A percentile compares a stretch with the other conserved stretches of the same genome.
phyloP scores from a whole-genome alignment of 345 rosid genomes.

The Sonneratia alba region DNA sequence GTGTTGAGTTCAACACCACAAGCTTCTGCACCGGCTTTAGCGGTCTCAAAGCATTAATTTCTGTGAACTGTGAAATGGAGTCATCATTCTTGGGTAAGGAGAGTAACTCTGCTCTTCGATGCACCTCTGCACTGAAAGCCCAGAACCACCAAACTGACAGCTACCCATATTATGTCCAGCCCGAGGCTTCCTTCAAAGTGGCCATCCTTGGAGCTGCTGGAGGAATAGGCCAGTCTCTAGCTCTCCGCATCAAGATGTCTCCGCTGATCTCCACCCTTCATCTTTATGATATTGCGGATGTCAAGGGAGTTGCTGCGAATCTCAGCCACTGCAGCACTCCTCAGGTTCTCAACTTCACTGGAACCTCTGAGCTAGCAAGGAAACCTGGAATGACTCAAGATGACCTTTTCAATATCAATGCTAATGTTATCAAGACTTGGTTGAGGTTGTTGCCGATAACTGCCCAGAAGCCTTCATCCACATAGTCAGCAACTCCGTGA shows the following conservation, averaged over 20 bases:
- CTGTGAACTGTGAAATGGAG: constrained; percentile 37
- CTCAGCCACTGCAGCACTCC: constrained; percentile 94
- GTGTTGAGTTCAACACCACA: neutral
- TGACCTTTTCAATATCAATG: constrained; percentile 91
- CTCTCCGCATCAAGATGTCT: constrained; percentile 88
- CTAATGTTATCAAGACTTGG: constrained; percentile 63
- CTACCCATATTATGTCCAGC: constrained; percentile 33
- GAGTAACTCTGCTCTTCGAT: constrained; percentile 32
- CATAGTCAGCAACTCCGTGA: constrained; percentile 87
- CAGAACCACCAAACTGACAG: constrained; percentile 18
- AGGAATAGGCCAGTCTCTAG: constrained; percentile 81
- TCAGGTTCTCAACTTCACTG: constrained; percentile 76
- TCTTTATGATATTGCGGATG: constrained; percentile 86
- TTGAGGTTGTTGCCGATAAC: constrained; percentile 83
- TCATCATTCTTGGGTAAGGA: constrained; percentile 52
- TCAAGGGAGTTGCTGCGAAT: constrained; percentile 92
- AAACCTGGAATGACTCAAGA: constrained; percentile 98
- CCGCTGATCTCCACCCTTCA: constrained; percentile 75
- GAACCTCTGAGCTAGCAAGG: constrained; percentile 63
- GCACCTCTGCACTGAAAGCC: constrained; percentile 30
- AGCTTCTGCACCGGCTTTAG: constrained; percentile 34
- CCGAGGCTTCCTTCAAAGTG: constrained; percentile 70
- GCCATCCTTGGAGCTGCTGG: constrained; percentile 94
- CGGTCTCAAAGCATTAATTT: constrained; percentile 52
- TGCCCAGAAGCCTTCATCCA: constrained; percentile 88